phyloP scores from a whole-genome alignment of 495 filamentous ascomycete genomes.

The Hypoxylon rickii region DNA sequence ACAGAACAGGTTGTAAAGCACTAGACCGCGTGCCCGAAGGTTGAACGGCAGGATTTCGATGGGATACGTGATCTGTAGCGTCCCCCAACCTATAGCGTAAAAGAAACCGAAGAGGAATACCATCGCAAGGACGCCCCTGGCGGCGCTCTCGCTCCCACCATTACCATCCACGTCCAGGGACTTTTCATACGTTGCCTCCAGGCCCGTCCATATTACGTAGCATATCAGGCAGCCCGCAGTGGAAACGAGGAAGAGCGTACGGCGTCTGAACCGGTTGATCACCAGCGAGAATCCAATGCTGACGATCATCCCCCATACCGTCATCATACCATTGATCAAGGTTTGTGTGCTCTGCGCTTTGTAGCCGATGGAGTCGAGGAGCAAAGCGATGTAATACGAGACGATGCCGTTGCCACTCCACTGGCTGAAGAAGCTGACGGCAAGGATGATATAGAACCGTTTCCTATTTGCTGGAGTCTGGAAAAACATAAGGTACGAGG shows the following conservation, averaged over 20 bases:
- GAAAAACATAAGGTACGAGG: no score
- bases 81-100: no score
- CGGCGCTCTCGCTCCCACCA: slow-evolving; percentile 45
- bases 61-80: no score
- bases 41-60: neutral
- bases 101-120: slow-evolving; percentile 66
- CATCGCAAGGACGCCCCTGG: slow-evolving; percentile 55
- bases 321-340: no score
- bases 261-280: slow-evolving; percentile 53
- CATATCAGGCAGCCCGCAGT: slow-evolving; percentile 53
- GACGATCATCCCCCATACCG: slow-evolving; percentile 59
- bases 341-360: no score
- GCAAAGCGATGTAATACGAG: slow-evolving; percentile 48
- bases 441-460: no score
- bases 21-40: slow-evolving; percentile 63
- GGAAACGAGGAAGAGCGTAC: slow-evolving; percentile 59
- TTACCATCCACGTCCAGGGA: no score
- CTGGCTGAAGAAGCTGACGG: slow-evolving; percentile 20
- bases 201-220: slow-evolving; percentile 61
- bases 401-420: slow-evolving; percentile 64
- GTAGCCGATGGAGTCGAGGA: no score
- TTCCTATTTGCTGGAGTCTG: no score
- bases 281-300: slow-evolving; percentile 56
- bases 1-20: slow-evolving; percentile 60
- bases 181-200: slow-evolving; percentile 56